Percentiles rank a stretch among this genome's conserved stretches.
Conservation (phyloP, 371 early-diverging fungal genomes). For the Mortierella sp. region DNA sequence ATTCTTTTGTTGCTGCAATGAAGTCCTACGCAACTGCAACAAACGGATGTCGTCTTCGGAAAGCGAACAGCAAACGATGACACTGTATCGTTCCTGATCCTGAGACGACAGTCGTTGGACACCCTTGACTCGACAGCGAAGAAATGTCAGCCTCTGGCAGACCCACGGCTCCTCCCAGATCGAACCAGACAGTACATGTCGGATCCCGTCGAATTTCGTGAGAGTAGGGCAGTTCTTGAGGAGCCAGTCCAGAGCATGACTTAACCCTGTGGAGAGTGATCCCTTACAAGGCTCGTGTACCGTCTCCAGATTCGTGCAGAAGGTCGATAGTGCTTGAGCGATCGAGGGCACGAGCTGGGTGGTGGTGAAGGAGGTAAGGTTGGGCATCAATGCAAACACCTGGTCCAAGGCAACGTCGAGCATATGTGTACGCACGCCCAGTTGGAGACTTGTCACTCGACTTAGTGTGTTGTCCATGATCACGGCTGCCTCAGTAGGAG, state of each 20-base stretch:
- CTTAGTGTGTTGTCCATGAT: neutral
- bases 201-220: neutral
- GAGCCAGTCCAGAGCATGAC: neutral
- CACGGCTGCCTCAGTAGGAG: neutral
- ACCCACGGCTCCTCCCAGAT: slow-evolving; percentile 3
- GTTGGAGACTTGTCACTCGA: neutral
- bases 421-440: neutral
- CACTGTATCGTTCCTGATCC: neutral
- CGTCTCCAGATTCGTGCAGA: neutral
- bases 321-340: neutral
- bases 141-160: neutral
- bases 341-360: neutral
- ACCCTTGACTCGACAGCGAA: neutral
- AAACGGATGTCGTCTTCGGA: neutral
- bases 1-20: neutral
- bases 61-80: neutral
- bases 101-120: neutral
- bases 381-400: neutral
- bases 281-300: neutral
- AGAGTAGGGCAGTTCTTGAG: slow-evolving; percentile 1
- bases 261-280: neutral
- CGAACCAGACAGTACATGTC: neutral
- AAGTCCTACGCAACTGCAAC: neutral
- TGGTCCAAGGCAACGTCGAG: neutral
- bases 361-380: neutral